Evolutionary conservation across 805 yeast genomes (phyloP), one percentile per base, ranked within the genome.

Genomic region (Torulaspora quercuum): DNA sequence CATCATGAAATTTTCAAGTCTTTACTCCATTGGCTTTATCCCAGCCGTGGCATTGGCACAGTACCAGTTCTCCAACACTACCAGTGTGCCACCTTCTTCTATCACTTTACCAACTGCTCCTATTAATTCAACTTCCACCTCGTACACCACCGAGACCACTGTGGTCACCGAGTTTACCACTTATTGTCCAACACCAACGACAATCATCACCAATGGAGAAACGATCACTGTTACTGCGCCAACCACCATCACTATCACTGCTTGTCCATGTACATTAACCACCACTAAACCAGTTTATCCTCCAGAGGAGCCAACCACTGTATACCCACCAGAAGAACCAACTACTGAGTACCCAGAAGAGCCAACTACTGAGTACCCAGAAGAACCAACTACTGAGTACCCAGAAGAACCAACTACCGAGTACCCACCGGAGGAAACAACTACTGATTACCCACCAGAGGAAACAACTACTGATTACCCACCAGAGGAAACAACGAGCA

Each of bases 171-270:
- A 69, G 57, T 73, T 69, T 75, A 77, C 83, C 67, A 83, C 94
- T 53, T 83, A 80, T 82, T 84, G 94, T 68, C 94, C 95, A 63
- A 68, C 57, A 46, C 66, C 94, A 35, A 85, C 95, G 53, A 65
- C 73, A 42, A 55, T 84, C 43, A 70, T 69, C 48, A 76, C 78
- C 64, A 80, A 78, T 74, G 72, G 72, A 71, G 61, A 61, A 61
- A 82, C 90, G 59, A 73, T 76, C 76, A 76, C 82, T 49, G 87
- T 81, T 59, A 77, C 89, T 45, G 80, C 64, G 55, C 78, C 90
- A 44, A 82, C 90, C 63, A 84, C 94, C 52, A 65, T 85, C 55
- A 84, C 92, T 63, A 73, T 84, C 76, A 82, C 94, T 56, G 81
- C 85, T 73, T 79, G 84, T 67, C 89, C 89, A 61, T 85, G 95